Conservation (phyloP, 257 asterid genomes). For the Nicotiana tomentosiformis region DNA sequence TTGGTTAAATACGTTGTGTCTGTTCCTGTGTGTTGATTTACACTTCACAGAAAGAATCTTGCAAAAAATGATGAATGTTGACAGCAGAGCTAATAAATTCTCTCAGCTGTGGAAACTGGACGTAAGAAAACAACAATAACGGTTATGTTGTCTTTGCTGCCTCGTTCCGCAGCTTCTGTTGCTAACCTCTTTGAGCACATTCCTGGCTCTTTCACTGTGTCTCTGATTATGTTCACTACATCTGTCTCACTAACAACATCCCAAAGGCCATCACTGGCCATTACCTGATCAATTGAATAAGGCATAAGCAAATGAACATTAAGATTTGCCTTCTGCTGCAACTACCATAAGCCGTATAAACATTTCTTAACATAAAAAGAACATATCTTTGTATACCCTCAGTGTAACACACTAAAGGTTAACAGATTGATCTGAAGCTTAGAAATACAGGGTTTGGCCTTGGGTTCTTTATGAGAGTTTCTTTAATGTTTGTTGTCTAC, state of each 20-base stretch:
- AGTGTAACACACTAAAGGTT: neutral
- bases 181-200: slow-evolving; percentile 94
- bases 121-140: slow-evolving; percentile 78
- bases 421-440: neutral
- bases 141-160: slow-evolving; percentile 86
- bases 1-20: neutral
- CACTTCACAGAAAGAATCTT: neutral
- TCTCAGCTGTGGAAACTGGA: slow-evolving; percentile 87
- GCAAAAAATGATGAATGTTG: neutral
- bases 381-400: neutral
- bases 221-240: slow-evolving; percentile 65
- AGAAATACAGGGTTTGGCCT: too few species aligned
- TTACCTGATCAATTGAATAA: slow-evolving; percentile 47
- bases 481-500: neutral
- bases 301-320: neutral
- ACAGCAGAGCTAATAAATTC: slow-evolving; percentile 51
- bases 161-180: slow-evolving; percentile 79
- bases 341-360: neutral
- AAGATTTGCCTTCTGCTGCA: neutral
- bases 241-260: slow-evolving; percentile 71
- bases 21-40: neutral
- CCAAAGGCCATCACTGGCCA: slow-evolving; percentile 96
- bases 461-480: neutral
- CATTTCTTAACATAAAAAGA: neutral
- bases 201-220: slow-evolving; percentile 90